Base-by-base conservation (phyloP, 805 yeast genomes). In the Wickerhamiella sergipiensis region DNA sequence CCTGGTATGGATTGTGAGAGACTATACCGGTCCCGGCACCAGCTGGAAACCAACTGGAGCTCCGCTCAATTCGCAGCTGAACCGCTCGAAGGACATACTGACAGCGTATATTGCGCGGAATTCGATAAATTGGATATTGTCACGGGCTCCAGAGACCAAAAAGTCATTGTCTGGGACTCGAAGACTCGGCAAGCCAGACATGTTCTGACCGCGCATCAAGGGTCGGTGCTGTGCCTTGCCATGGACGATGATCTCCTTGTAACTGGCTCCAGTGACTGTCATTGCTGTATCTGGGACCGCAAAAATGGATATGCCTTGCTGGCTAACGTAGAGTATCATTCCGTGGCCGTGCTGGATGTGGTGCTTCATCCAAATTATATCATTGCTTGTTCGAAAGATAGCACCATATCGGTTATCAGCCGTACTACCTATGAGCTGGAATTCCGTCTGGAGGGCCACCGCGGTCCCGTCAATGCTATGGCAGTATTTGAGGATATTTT, bases 291-390 rank as follows among this genome's bases (percentile, higher is more conserved):
- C 47, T 90, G 97, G 96, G 96, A 87, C 65, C 72, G 89, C 59
- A 95, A 86, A 64, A 85, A 92, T 2, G 95, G 89, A 3, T 44
- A 19, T 40, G n/a, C 57, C 23, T 39, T 13, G 23, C 18, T 45
- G 9, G 73, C 96, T 53, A 96, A 89, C 63, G 87, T 90, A 63
- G 85, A 86, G 59, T 96, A 96, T 0, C 97, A 90, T 63, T 89
- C 84, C 55, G 89, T 88, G 64, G 95, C 95, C 21, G 96, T 90
- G 2, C 85, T 88, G 0, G 85, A 95, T 64, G 95, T 88, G 21
- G 96, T 96, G 3, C 69, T 90, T 64, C 89, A 88, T 60, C 50
- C 53, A 2, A 51, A 61, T 19, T 52, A 59, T 49, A 58, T 67
- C 7, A 56, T 61, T 1, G 57, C 70, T 7, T 63, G 68, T 48